A percentile compares a stretch with the other conserved stretches of the same genome.
Conservation (phyloP, 805 yeast genomes). For the Kuraishia molischiana region DNA sequence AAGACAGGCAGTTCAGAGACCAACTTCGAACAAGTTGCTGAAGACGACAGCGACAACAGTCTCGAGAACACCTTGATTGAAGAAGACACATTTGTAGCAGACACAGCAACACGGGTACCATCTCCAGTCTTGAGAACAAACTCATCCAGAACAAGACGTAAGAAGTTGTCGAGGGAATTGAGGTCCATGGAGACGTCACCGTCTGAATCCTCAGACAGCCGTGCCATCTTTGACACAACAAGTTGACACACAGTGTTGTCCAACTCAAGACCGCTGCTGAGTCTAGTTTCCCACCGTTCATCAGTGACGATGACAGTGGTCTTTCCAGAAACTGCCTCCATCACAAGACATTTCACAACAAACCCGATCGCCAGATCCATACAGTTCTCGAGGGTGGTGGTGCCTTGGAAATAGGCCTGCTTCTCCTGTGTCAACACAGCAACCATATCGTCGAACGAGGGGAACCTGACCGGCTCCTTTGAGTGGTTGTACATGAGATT, state of each 20-base stretch:
- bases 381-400: conserved; percentile 20
- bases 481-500: conserved; percentile 22
- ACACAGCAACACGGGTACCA: conserved; percentile 2
- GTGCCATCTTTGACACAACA: not conserved
- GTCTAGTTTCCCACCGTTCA: conserved; percentile 62
- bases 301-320: conserved; percentile 54
- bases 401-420: conserved; percentile 5
- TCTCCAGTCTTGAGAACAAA: conserved; percentile 15
- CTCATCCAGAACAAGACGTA: conserved; percentile 28
- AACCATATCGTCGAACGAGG: conserved; percentile 37
- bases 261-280: conserved; percentile 58
- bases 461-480: conserved; percentile 37
- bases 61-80: not conserved
- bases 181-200: conserved; percentile 6
- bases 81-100: not conserved
- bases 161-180: conserved; percentile 12
- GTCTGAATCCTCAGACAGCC: conserved; percentile 8
- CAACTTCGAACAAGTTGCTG: not conserved
- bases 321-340: conserved; percentile 47
- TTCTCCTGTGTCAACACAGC: conserved; percentile 13
- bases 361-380: conserved; percentile 39
- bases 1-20: not conserved
- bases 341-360: conserved; percentile 47
- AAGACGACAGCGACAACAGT: not conserved
- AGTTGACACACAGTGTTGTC: conserved; percentile 39